A percentile compares a stretch with the other conserved stretches of the same genome.
These are phyloP conservation scores for Sphaerulina populicola DNA, from an alignment of 2,329 filamentous ascomycete species.

Conservation along the genomic window DNA sequence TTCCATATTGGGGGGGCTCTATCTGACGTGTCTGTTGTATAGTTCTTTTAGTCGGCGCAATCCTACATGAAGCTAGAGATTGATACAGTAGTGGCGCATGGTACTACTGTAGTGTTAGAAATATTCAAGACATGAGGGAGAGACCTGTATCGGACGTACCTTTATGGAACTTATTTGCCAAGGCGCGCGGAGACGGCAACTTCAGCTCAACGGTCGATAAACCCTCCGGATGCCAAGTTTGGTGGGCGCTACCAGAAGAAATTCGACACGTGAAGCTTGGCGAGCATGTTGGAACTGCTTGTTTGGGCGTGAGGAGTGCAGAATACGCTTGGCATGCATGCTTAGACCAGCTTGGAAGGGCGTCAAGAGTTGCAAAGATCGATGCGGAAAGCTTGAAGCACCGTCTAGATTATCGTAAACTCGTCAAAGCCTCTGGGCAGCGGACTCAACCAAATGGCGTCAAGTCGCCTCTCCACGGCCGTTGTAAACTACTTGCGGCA, in stretches of 20 bases:
- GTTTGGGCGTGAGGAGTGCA: neutral
- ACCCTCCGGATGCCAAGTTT: too few relatives aligned
- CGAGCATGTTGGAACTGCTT: neutral
- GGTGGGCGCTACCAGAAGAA: neutral
- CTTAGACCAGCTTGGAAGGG: neutral
- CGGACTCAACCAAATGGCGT: constrained; percentile 24
- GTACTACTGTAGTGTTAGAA: too few relatives aligned
- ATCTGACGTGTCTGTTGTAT: too few relatives aligned
- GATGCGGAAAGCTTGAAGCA: neutral
- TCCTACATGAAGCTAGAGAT: too few relatives aligned
- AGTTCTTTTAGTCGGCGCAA: too few relatives aligned
- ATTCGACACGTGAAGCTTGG: neutral
- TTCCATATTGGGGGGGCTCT: too few relatives aligned
- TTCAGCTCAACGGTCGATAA: neutral
- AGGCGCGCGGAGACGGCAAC: neutral
- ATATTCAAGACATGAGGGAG: too few relatives aligned
- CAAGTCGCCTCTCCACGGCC: constrained; percentile 28
- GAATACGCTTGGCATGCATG: neutral
- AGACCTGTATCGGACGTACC: too few relatives aligned
- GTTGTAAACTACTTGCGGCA: constrained; percentile 33
- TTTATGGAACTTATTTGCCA: too few relatives aligned
- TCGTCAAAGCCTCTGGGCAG: neutral
- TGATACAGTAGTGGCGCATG: too few relatives aligned
- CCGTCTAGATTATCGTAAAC: neutral
- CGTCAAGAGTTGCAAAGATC: neutral